Percentiles rank a stretch among this genome's conserved stretches.
These are phyloP conservation scores for Strigomonas culicis DNA, from an alignment of 208 protist species.

Conservation along the genomic window DNA sequence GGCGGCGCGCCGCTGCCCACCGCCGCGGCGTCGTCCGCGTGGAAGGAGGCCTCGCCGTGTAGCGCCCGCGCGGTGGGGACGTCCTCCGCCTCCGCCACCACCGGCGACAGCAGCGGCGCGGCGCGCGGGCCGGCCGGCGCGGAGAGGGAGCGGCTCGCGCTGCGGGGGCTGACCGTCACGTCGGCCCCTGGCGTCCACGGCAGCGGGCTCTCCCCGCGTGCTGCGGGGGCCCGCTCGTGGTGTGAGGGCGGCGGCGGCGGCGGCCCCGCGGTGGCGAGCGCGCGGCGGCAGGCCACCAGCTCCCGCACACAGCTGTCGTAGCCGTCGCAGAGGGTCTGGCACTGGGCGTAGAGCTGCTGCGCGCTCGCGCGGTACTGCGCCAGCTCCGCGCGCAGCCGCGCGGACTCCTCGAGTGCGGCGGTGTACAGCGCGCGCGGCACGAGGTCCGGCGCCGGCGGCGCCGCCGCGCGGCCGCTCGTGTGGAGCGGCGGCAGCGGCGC, in stretches of 20 bases:
- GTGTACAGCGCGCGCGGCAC: neutral
- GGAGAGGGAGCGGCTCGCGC: neutral
- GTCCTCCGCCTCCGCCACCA: neutral
- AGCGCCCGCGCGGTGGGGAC: neutral
- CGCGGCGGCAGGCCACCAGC: constrained; percentile 23
- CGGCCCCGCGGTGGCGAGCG: constrained; percentile 8
- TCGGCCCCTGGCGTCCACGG: constrained; percentile 7
- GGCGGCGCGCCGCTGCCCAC: neutral
- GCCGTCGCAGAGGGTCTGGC: constrained; percentile 42
- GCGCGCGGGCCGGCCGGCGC: neutral
- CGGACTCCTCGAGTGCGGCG: neutral
- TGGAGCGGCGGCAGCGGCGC: neutral
- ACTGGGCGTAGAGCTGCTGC: constrained; percentile 50
- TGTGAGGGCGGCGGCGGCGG: neutral
- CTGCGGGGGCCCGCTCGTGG: neutral
- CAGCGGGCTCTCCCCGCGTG: too few species aligned
- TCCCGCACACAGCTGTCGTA: constrained; percentile 63
- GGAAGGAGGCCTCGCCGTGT: too few species aligned
- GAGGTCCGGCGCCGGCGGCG: neutral
- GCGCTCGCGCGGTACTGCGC: constrained; percentile 36
- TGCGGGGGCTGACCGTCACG: constrained; percentile 2
- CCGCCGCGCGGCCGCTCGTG: neutral
- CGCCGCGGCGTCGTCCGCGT: too few species aligned
- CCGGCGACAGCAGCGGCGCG: too few species aligned
- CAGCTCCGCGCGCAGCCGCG: neutral